Conservation (phyloP, 495 filamentous ascomycete genomes). For the Penicillium bovifimosum region DNA sequence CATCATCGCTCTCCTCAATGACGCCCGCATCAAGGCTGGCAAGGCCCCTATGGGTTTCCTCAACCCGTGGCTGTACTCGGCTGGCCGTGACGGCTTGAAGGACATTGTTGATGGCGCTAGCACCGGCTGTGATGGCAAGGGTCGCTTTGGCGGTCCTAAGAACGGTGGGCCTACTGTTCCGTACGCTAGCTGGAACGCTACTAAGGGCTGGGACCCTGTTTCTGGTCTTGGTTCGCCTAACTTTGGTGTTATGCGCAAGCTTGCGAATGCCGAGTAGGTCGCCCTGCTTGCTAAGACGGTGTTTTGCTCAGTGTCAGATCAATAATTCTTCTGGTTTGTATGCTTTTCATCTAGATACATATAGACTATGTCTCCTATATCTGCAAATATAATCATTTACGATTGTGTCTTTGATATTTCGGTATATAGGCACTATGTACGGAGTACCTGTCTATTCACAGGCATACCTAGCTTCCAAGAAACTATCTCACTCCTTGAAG, state of each 20-base stretch:
- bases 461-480: not conserved
- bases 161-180: conserved; percentile 37
- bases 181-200: conserved; percentile 47
- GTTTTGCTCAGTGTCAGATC: not conserved
- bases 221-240: conserved; percentile 54
- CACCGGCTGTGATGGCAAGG: conserved; percentile 52
- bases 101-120: conserved; percentile 59
- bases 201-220: conserved; percentile 57
- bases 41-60: conserved; percentile 61
- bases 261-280: conserved; percentile 15
- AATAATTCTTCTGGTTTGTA: not conserved
- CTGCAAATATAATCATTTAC: conserved; percentile 2
- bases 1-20: conserved; percentile 62
- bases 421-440: too few species aligned
- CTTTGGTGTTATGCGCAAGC: conserved; percentile 34
- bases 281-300: not conserved
- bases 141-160: conserved; percentile 33
- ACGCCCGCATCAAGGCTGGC: conserved; percentile 52
- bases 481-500: not conserved
- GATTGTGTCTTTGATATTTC: not conserved
- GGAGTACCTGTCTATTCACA: too few species aligned
- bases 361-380: not conserved
- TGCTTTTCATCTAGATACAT: not conserved
- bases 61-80: conserved; percentile 68
- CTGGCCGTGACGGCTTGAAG: conserved; percentile 48